Conservation (phyloP, 2,329 filamentous ascomycete species). For the Penicillium italicum region DNA sequence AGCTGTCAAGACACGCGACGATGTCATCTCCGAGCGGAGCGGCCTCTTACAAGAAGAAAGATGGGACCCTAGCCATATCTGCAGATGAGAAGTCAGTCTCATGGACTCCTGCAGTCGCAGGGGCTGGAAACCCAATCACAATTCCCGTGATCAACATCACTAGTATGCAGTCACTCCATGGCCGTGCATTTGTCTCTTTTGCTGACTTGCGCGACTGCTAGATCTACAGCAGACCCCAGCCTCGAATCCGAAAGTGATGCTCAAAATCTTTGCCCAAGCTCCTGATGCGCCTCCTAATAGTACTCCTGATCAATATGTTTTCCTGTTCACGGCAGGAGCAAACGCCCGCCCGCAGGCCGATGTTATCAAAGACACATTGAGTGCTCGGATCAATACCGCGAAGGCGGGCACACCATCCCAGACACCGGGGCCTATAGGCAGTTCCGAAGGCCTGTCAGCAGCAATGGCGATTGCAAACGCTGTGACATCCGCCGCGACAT, state of each 20-base stretch:
- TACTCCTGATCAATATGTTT: slow-evolving; percentile 67
- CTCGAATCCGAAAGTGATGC: slow-evolving; percentile 81
- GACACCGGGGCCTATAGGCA: slow-evolving; percentile 32
- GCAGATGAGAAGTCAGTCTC: slow-evolving; percentile 69
- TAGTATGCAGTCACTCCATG: slow-evolving; percentile 55
- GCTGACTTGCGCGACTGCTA: slow-evolving; percentile 35
- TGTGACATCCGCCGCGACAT: slow-evolving; percentile 48
- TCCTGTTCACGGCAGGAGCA: slow-evolving; percentile 77
- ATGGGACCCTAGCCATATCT: slow-evolving; percentile 75
- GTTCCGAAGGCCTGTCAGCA: slow-evolving; percentile 53
- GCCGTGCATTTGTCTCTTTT: background rate
- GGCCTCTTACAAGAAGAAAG: slow-evolving; percentile 90
- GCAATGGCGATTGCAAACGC: slow-evolving; percentile 77
- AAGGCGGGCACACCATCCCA: slow-evolving; percentile 51
- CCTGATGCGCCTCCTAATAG: slow-evolving; percentile 36
- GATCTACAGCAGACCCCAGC: slow-evolving; percentile 95
- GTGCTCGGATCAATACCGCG: slow-evolving; percentile 67
- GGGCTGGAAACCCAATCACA: slow-evolving; percentile 62
- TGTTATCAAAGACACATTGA: slow-evolving; percentile 75
- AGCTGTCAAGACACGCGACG: slow-evolving; percentile 35
- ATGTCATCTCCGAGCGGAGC: slow-evolving; percentile 57
- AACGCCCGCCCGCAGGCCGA: slow-evolving; percentile 81
- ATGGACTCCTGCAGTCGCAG: slow-evolving; percentile 70
- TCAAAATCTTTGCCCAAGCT: slow-evolving; percentile 80
- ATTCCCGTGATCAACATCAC: slow-evolving; percentile 73